phyloP scores from a whole-genome alignment of 1,139 yeast species.

The Taphrina confusa region DNA sequence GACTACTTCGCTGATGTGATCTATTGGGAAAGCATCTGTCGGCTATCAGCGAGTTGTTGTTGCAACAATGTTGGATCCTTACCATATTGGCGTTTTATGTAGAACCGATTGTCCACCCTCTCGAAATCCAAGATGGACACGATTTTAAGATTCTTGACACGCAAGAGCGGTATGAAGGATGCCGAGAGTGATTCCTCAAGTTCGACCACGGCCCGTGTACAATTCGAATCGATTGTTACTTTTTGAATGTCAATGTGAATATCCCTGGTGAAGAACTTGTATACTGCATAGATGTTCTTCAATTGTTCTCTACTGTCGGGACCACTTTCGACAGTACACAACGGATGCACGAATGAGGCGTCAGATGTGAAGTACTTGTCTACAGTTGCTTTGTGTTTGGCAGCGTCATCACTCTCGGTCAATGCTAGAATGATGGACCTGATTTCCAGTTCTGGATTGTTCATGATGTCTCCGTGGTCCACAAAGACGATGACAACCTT shows the following conservation, averaged over 20 bases:
- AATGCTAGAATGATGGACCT: conserved; percentile 10
- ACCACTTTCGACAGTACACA: conserved; percentile 17
- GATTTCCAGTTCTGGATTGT: conserved; percentile 19
- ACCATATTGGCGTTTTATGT: conserved; percentile 22
- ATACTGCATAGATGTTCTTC: conserved; percentile 28
- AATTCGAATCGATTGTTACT: conserved; percentile 16
- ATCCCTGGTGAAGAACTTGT: conserved; percentile 27
- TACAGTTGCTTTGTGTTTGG: conserved; percentile 19
- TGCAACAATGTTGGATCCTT: too few relatives aligned
- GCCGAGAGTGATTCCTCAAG: conserved; percentile 20
- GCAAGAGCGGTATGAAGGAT: conserved; percentile 5
- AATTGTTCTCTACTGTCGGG: conserved; percentile 14
- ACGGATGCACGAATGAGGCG: conserved; percentile 21
- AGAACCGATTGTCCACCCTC: conserved; percentile 13
- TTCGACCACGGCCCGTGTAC: conserved; percentile 14
- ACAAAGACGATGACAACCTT: too few relatives aligned
- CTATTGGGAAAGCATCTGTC: conserved; percentile 19
- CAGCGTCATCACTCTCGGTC: conserved; percentile 22
- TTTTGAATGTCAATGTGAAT: conserved; percentile 16
- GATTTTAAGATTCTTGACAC: conserved; percentile 16
- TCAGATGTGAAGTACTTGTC: conserved; percentile 18
- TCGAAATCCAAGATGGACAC: conserved; percentile 13
- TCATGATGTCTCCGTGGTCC: too few relatives aligned
- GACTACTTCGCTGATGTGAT: conserved; percentile 20
- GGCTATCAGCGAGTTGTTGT: background rate